Base-by-base conservation (phyloP, 805 yeast species). In the Ogataea nakhonphanomensis region DNA sequence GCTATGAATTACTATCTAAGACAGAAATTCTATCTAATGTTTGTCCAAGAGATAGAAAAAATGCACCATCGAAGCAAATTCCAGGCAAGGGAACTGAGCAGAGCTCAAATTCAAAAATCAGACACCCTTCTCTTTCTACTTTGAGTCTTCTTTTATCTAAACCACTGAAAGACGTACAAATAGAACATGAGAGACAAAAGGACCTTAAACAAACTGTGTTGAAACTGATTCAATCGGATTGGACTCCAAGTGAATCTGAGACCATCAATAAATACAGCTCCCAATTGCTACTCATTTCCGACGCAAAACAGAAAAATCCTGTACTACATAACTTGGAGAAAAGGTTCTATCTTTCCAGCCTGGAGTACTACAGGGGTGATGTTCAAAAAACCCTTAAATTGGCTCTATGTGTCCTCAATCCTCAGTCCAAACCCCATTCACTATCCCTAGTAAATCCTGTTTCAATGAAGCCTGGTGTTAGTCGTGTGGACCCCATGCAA, bases 1-100 rank as follows among this genome's bases (percentile, higher is more conserved):
- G 50, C 48, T 51, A 61, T 42, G 50, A 53, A 6, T 13, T 28
- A 8, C n/a, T 38, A 13, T 27, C 8, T 15, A 12, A 12, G 5
- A 9, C 27, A 14, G 14, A 23, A 14, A 10, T 15, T 25, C 30
- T 24, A 4, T 12, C 21, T 13, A 15, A 6, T 21, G 11, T 14
- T 13, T 13, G 21, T 7, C 15, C 32, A 13, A 11, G 10, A 9
- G 7, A 25, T 10, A 25, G 7, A 25, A 5, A 5, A 7, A 25
- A 25, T 4, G 4, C 26, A 4, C n/a, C n/a, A 25, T 10, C 26
- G 20, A 17, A 17, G 5, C 20, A 17, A 17, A 17, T 17, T 4
- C 20, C 20, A 17, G 20, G 5, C 20, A 17, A 17, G 20, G 20
- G 20, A 17, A 17, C 20, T 17, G 5, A 17, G 5, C 20, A 17